Evolutionary conservation across 306 rosid genomes (phyloP), one percentile per base, ranked within the genome.

Genomic region (Delonix regia): DNA sequence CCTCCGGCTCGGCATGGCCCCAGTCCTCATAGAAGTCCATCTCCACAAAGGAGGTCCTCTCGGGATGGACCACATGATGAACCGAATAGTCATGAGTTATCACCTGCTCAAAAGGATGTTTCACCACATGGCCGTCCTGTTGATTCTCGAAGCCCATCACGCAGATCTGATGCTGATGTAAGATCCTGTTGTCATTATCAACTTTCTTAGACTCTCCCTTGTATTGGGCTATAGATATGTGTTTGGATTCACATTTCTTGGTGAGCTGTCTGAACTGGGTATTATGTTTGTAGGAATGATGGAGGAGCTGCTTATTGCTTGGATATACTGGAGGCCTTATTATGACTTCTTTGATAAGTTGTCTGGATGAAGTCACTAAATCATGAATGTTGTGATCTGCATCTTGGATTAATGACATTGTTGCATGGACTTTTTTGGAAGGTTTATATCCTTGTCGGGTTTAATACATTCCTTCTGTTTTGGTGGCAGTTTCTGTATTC

Each of bases 71-170:
- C 76, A 42, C 85, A 82, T 60, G 88, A 77, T 56, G 86, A 51
- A 59, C 80, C 65, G 28, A 80, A 78, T 41, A 71, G 53, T 41
- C 80, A 55, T 3, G 86, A 77, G 6, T 77, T 48, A 57, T 84
- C 92, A n/a, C 87, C 91, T 21, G 53, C 70, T 13, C 84, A 76
- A 4, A 83, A 81, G 55, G 84, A 82, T 77, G 82, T 68, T 82
- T 86, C 89, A 33, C 87, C 87, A 1, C 74, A 4, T 57, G 86
- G 76, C 27, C 85, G 47, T 38, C 79, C 55, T 74, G 75, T 48
- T 44, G 89, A 80, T 83, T 90, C 95, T 67, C 88, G 78, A 71
- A 90, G 95, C 48, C 89, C 85, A 19, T 84, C 93, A 39, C 87
- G 44, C 69, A 85, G 75, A 77, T 85, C 90, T 61, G 90, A 90